Conservation (phyloP, 441 rosid species). For the Arabidopsis lyrata region DNA sequence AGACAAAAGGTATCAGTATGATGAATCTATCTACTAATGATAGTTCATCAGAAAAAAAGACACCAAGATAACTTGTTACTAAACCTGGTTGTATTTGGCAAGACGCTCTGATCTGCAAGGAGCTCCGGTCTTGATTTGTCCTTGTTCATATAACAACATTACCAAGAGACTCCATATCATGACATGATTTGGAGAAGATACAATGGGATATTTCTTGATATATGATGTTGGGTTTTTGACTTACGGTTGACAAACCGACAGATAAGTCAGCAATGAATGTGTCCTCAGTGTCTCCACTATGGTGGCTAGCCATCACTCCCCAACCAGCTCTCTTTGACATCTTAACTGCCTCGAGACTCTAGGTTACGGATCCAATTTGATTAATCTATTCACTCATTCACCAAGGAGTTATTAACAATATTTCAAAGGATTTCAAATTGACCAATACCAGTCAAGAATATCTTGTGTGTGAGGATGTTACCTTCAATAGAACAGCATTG, state of each 20-base stretch:
- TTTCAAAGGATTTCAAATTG: background rate
- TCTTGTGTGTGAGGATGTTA: slow-evolving; percentile 20
- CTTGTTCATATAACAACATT: slow-evolving; percentile 50
- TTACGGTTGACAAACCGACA: slow-evolving; percentile 93
- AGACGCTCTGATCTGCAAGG: slow-evolving; percentile 98
- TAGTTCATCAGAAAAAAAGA: background rate
- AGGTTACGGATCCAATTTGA: slow-evolving; percentile 95
- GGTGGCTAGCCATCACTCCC: slow-evolving; percentile 99
- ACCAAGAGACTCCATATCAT: background rate
- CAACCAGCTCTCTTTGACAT: slow-evolving; percentile 97
- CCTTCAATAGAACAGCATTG: slow-evolving; percentile 98
- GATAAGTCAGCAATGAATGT: slow-evolving; percentile 96
- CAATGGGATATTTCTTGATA: background rate
- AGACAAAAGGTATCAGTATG: background rate
- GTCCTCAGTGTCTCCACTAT: slow-evolving; percentile 98
- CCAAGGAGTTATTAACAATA: background rate
- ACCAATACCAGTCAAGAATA: background rate
- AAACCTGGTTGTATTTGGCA: slow-evolving; percentile 95
- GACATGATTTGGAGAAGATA: background rate
- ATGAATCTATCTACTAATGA: background rate
- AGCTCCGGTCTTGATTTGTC: slow-evolving; percentile 96
- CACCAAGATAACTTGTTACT: background rate
- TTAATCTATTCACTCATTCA: slow-evolving; percentile 63
- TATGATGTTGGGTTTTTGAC: background rate
- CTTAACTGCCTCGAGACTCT: slow-evolving; percentile 94